A percentile compares a stretch with the other conserved stretches of the same genome.
Evolutionary conservation across 1,284 basidiomycete species (phyloP).

Genomic region (Pascua guehoae): DNA sequence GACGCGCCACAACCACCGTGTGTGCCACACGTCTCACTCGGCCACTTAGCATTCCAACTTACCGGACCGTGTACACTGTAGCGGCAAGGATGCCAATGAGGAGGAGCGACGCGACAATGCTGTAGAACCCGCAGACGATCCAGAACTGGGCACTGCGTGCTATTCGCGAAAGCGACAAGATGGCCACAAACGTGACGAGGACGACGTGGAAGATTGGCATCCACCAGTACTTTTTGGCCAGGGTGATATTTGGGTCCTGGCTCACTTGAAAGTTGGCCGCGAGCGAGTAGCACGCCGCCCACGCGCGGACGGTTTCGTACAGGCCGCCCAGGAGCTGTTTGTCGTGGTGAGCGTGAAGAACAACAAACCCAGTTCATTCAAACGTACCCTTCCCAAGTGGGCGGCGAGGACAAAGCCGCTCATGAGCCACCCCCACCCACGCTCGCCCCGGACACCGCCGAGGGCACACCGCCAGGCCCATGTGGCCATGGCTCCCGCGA

Average conservation of each 20-base stretch:
- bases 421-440: constrained; percentile 44
- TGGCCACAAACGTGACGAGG: constrained; percentile 1
- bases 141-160: constrained; percentile 1
- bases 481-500: constrained; percentile 43
- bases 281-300: background rate
- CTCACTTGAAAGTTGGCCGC: background rate
- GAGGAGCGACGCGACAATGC: background rate
- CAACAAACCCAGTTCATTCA: too few relatives aligned
- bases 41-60: background rate
- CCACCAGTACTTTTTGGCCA: constrained; percentile 2
- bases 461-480: constrained; percentile 45
- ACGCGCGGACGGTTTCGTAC: background rate
- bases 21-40: too few relatives aligned
- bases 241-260: too few relatives aligned
- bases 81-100: background rate
- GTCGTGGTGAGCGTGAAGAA: too few relatives aligned
- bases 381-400: constrained; percentile 41
- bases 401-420: constrained; percentile 42
- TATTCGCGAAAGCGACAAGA: constrained; percentile 1
- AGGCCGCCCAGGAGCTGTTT: background rate
- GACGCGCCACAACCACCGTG: too few relatives aligned
- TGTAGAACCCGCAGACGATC: background rate
- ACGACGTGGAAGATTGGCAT: constrained; percentile 4
- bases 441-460: constrained; percentile 38
- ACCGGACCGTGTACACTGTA: background rate